Evolutionary conservation across 139 green algal genomes (phyloP).

Genomic region (Chlorella ohadii): DNA sequence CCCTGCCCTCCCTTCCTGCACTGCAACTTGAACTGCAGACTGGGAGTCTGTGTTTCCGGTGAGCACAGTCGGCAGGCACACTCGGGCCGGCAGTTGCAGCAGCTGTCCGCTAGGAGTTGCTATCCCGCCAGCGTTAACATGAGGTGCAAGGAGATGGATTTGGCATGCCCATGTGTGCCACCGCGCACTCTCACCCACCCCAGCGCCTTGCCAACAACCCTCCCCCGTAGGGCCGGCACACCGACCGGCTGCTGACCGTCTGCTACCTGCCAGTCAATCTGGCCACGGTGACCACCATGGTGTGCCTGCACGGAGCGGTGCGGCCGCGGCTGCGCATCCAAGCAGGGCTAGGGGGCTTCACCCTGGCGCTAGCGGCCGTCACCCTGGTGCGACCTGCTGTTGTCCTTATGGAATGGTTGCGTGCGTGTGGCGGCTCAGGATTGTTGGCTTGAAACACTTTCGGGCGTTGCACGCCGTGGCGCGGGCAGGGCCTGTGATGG

Average conservation of each 20-base stretch:
- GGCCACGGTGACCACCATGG: constrained; percentile 39
- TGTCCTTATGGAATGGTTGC: too few species aligned
- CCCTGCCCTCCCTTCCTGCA: too few species aligned
- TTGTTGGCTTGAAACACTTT: too few species aligned
- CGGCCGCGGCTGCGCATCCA: constrained; percentile 44
- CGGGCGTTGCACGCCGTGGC: too few species aligned
- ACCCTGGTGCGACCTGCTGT: constrained; percentile 44
- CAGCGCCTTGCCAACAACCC: not conserved
- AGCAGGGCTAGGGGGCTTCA: constrained; percentile 60
- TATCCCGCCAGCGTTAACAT: too few species aligned
- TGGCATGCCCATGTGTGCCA: too few species aligned
- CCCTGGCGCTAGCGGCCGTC: constrained; percentile 49
- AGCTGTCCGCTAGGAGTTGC: too few species aligned
- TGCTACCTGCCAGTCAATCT: constrained; percentile 75
- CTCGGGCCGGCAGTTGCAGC: not conserved
- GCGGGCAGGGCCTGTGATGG: too few species aligned
- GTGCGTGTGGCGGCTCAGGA: too few species aligned
- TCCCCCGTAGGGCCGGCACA: constrained; percentile 54
- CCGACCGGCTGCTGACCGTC: constrained; percentile 77
- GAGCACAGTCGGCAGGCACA: constrained; percentile 39
- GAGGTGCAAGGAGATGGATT: too few species aligned
- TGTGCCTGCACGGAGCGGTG: constrained; percentile 34
- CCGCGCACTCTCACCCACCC: too few species aligned
- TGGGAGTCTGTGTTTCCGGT: not conserved
- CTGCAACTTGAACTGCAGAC: too few species aligned